Conservation (phyloP, 352 stramenopile genomes). For the Globisporangium orthogonon region DNA sequence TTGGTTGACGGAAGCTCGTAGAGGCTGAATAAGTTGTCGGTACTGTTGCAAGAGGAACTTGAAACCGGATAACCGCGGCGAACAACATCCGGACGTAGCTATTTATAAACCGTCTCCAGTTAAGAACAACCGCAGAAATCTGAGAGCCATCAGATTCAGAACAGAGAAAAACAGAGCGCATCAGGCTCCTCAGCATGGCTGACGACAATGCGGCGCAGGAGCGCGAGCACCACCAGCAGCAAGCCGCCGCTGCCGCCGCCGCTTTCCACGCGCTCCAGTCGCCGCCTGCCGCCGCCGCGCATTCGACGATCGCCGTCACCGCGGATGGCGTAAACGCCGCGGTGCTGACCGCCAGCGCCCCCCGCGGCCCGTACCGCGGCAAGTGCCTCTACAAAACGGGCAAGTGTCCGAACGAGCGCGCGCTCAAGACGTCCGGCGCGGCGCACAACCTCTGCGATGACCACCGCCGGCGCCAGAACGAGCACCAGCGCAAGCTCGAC, state of each 20-base stretch:
- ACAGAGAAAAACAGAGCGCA: not conserved
- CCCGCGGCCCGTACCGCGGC: constrained; percentile 35
- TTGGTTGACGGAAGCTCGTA: too few species aligned
- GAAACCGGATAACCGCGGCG: too few species aligned
- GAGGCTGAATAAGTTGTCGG: too few species aligned
- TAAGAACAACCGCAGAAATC: not conserved
- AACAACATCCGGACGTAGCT: too few species aligned
- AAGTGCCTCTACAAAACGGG: constrained; percentile 86
- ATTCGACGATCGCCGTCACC: constrained; percentile 12
- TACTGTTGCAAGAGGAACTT: too few species aligned
- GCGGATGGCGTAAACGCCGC: constrained; percentile 14
- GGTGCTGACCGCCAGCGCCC: not conserved
- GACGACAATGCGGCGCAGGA: not conserved
- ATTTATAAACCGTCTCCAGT: not conserved
- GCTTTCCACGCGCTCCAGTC: constrained; percentile 4
- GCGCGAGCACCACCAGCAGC: too few species aligned
- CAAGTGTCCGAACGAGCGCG: constrained; percentile 82
- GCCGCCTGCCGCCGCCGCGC: not conserved
- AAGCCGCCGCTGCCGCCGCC: not conserved
- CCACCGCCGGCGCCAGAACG: constrained; percentile 76
- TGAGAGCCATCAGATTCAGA: constrained; percentile 7
- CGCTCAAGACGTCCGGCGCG: constrained; percentile 76
- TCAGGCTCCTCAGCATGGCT: not conserved
- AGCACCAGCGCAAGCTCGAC: constrained; percentile 86
- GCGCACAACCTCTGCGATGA: constrained; percentile 84